These are phyloP conservation scores for Solanum neorickii DNA, from an alignment of 257 asterid genomes.

Conservation along the genomic window DNA sequence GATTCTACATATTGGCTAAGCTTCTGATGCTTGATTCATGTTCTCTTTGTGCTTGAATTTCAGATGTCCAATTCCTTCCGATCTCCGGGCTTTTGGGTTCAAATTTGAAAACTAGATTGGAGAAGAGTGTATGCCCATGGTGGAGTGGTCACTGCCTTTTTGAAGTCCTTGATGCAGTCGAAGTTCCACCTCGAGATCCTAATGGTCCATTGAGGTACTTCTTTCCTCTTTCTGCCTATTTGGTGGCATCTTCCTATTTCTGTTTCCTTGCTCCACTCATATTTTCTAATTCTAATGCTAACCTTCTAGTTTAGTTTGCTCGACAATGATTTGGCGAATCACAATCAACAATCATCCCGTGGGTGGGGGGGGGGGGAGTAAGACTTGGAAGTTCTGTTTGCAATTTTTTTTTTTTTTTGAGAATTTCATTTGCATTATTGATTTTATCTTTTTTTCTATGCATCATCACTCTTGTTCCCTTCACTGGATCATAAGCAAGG, in stretches of 20 bases:
- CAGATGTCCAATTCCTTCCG: constrained; percentile 87
- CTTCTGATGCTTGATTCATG: background rate
- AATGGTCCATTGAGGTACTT: constrained; percentile 81
- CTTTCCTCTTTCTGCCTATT: background rate
- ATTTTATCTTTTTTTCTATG: background rate
- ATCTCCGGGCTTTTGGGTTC: constrained; percentile 82
- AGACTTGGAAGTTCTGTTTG: background rate
- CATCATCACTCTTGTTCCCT: background rate
- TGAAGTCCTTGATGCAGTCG: constrained; percentile 83
- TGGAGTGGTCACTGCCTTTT: constrained; percentile 87
- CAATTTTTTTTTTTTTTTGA: too few species aligned
- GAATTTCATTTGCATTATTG: background rate
- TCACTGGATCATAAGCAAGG: background rate
- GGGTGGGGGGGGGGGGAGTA: background rate
- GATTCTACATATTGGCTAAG: background rate
- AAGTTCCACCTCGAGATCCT: constrained; percentile 83
- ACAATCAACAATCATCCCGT: background rate
- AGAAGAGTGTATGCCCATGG: constrained; percentile 69
- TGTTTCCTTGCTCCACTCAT: background rate
- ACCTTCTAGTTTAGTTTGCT: background rate
- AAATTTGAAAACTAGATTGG: constrained; percentile 66
- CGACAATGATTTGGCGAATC: background rate
- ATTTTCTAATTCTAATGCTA: background rate
- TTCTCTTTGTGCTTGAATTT: background rate
- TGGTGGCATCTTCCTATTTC: background rate